Conservation (phyloP, 163 green algal genomes). For the Coccomyxa subellipsoidea region DNA sequence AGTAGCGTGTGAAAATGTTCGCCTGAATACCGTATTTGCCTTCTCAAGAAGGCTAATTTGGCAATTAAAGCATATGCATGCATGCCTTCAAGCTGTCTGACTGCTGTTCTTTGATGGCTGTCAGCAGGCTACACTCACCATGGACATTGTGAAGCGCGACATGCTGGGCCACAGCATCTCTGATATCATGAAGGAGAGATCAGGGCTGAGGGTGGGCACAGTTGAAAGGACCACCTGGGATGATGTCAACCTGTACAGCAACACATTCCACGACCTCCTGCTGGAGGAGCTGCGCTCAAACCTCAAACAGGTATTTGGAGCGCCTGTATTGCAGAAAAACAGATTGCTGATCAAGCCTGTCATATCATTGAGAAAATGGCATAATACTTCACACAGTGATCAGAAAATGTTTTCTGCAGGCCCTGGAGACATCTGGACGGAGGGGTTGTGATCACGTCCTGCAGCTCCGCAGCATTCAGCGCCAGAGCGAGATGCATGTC, state of each 20-base stretch:
- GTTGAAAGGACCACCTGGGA: neutral
- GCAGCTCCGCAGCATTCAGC: neutral
- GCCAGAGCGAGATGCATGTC: neutral
- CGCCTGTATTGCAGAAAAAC: neutral
- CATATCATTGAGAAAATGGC: too few relatives aligned
- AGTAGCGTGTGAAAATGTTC: too few relatives aligned
- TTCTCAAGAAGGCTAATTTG: neutral
- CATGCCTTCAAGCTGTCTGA: neutral
- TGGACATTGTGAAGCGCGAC: slow-evolving; percentile 2
- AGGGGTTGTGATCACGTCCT: neutral
- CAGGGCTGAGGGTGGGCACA: neutral
- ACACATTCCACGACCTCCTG: slow-evolving; percentile 41
- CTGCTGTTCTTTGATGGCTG: neutral
- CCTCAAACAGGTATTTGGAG: slow-evolving; percentile 32
- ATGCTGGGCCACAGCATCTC: neutral
- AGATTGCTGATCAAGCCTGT: too few relatives aligned
- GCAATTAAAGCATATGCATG: neutral
- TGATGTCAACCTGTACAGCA: slow-evolving; percentile 5
- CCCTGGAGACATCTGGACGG: neutral
- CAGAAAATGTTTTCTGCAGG: neutral
- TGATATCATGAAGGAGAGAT: neutral
- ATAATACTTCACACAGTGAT: too few relatives aligned
- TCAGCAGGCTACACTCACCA: neutral
- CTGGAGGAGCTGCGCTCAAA: slow-evolving; percentile 62
- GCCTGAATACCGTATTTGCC: too few relatives aligned